Percentiles rank a stretch among this genome's conserved stretches.
Conservation (phyloP, 352 stramenopile species). For the Globisporangium acanthophoron region DNA sequence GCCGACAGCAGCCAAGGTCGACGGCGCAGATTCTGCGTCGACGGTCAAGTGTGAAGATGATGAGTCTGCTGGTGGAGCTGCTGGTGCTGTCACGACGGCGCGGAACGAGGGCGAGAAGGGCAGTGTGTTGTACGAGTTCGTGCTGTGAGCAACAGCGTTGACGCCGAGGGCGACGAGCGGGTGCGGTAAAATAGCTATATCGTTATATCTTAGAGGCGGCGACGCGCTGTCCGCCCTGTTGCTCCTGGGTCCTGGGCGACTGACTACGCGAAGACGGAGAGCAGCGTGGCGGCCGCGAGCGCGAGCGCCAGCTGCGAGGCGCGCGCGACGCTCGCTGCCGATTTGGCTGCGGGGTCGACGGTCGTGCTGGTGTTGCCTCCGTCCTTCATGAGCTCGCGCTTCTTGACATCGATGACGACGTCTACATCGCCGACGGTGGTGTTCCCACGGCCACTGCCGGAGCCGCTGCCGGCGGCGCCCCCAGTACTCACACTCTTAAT, state of each 20-base stretch:
- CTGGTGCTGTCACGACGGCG: no score
- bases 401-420: constrained; percentile 42
- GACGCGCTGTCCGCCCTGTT: background rate
- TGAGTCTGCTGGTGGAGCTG: no score
- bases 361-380: constrained; percentile 6
- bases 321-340: background rate
- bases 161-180: background rate
- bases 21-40: no score
- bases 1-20: no score
- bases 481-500: constrained; percentile 14
- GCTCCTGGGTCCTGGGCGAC: no score
- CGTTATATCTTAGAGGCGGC: constrained; percentile 1
- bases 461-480: background rate
- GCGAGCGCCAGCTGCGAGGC: constrained; percentile 4
- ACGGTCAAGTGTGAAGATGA: no score
- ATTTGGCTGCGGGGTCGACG: constrained; percentile 5
- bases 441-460: background rate
- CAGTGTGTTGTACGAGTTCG: constrained; percentile 62
- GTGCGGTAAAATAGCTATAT: constrained; percentile 1
- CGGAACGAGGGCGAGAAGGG: constrained; percentile 9
- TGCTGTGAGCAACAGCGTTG: constrained; percentile 25
- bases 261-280: constrained; percentile 3
- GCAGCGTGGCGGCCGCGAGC: constrained; percentile 3
- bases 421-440: constrained; percentile 16
- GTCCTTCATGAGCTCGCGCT: constrained; percentile 33